Evolutionary conservation across 2,329 filamentous ascomycete species (phyloP).

Genomic region (Colletotrichum sp.): DNA sequence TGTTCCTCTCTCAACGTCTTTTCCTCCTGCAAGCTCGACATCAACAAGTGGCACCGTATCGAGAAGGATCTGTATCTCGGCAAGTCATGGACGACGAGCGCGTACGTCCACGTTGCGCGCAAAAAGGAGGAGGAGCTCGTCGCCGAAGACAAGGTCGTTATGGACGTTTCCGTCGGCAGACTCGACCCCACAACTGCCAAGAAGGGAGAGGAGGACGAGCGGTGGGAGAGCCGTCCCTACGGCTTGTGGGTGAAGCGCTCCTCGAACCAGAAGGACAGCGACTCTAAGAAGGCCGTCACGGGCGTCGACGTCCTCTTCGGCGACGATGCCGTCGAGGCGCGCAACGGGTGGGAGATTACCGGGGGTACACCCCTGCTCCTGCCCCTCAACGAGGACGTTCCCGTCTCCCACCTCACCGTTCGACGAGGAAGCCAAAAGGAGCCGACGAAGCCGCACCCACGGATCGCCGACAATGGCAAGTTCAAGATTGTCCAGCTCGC

Average conservation of each 20-base stretch:
- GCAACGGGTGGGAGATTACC: slow-evolving; percentile 84
- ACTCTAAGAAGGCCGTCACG: slow-evolving; percentile 77
- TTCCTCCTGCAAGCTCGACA: slow-evolving; percentile 77
- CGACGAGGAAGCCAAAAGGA: slow-evolving; percentile 72
- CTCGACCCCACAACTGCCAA: slow-evolving; percentile 68
- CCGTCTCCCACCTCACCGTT: slow-evolving; percentile 78
- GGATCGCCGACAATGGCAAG: slow-evolving; percentile 85
- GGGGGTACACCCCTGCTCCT: slow-evolving; percentile 73
- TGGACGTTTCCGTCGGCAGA: slow-evolving; percentile 78
- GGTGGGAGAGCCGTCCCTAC: slow-evolving; percentile 79
- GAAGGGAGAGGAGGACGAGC: slow-evolving; percentile 59
- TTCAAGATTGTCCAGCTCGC: slow-evolving; percentile 98
- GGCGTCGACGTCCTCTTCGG: slow-evolving; percentile 88
- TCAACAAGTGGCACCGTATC: slow-evolving; percentile 77
- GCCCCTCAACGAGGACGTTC: slow-evolving; percentile 63
- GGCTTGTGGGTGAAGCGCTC: slow-evolving; percentile 86
- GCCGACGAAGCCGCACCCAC: slow-evolving; percentile 71
- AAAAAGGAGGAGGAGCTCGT: slow-evolving; percentile 86
- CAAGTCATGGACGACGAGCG: slow-evolving; percentile 74
- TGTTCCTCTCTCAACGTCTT: slow-evolving; percentile 80
- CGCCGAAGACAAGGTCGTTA: slow-evolving; percentile 76
- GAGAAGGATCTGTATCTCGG: slow-evolving; percentile 84
- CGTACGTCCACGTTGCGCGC: slow-evolving; percentile 81
- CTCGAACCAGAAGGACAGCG: slow-evolving; percentile 73
- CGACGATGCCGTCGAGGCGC: slow-evolving; percentile 88